Percentiles rank a stretch among this genome's conserved stretches.
Conservation (phyloP, 148 eudicot genomes). For the Hydrangea macrophylla region DNA sequence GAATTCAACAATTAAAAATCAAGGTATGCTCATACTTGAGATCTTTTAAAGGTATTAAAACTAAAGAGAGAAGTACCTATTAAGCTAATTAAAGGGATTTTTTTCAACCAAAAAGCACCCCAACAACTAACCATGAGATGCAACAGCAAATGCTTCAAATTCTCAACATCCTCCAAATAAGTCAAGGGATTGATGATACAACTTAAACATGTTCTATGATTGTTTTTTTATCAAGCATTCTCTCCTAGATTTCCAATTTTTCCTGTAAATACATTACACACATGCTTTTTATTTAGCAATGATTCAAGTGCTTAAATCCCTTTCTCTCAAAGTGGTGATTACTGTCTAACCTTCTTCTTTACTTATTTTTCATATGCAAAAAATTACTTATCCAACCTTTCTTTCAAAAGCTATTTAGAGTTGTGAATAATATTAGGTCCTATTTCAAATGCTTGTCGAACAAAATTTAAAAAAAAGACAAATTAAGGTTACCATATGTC, state of each 20-base stretch:
- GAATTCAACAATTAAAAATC: too few relatives aligned
- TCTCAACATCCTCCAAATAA: background rate
- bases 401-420: background rate
- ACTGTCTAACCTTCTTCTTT: too few relatives aligned
- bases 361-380: background rate
- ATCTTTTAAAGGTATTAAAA: too few relatives aligned
- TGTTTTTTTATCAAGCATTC: background rate
- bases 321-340: background rate
- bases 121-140: too few relatives aligned
- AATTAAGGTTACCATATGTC: background rate
- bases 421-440: background rate
- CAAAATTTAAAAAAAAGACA: background rate
- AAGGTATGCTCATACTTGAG: too few relatives aligned
- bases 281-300: background rate
- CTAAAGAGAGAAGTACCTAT: too few relatives aligned
- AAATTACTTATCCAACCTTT: background rate
- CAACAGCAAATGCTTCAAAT: background rate
- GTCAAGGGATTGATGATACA: background rate
- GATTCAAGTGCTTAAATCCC: background rate
- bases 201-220: background rate
- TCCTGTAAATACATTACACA: background rate
- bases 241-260: background rate
- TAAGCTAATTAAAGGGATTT: too few relatives aligned
- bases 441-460: background rate
- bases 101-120: too few relatives aligned